phyloP scores from a whole-genome alignment of 2,329 filamentous ascomycete genomes.

The Penicillium concentricum region DNA sequence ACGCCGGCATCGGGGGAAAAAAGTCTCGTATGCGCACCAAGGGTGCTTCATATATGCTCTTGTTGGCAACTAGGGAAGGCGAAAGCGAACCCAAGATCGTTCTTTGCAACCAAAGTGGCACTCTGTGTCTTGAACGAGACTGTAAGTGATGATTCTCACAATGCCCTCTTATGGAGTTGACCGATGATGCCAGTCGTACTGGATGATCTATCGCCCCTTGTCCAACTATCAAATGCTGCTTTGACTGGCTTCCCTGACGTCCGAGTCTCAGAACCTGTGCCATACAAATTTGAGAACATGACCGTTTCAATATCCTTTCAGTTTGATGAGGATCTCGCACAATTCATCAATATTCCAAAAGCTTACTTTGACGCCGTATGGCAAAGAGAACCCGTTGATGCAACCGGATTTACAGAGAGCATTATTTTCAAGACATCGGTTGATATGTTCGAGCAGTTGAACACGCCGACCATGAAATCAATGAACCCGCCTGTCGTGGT shows the following conservation, averaged over 20 bases:
- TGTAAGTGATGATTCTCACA: conserved; percentile 17
- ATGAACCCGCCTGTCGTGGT: conserved; percentile 26
- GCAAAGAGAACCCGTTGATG: conserved; percentile 31
- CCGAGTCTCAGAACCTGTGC: conserved; percentile 26
- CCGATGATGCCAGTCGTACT: conserved; percentile 15
- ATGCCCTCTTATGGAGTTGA: background rate
- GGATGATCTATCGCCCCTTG: conserved; percentile 23
- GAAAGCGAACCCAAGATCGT: conserved; percentile 35
- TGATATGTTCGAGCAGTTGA: conserved; percentile 30
- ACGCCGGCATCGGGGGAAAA: conserved; percentile 33
- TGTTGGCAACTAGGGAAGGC: conserved; percentile 30
- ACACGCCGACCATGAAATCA: conserved; percentile 31
- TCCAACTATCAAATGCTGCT: conserved; percentile 19
- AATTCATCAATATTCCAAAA: conserved; percentile 33
- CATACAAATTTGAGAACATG: conserved; percentile 26
- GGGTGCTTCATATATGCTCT: conserved; percentile 34
- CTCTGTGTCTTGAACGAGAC: conserved; percentile 30
- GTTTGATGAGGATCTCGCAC: conserved; percentile 25
- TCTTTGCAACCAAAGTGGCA: conserved; percentile 35
- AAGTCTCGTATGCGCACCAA: conserved; percentile 31
- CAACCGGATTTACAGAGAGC: conserved; percentile 29
- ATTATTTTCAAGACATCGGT: conserved; percentile 30
- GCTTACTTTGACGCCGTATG: conserved; percentile 33
- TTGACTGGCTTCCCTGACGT: conserved; percentile 15
- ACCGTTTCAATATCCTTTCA: conserved; percentile 31